Evolutionary conservation across 208 protist genomes (phyloP), one percentile per base, ranked within the genome.

Genomic region (Crithidia fasciculata): DNA sequence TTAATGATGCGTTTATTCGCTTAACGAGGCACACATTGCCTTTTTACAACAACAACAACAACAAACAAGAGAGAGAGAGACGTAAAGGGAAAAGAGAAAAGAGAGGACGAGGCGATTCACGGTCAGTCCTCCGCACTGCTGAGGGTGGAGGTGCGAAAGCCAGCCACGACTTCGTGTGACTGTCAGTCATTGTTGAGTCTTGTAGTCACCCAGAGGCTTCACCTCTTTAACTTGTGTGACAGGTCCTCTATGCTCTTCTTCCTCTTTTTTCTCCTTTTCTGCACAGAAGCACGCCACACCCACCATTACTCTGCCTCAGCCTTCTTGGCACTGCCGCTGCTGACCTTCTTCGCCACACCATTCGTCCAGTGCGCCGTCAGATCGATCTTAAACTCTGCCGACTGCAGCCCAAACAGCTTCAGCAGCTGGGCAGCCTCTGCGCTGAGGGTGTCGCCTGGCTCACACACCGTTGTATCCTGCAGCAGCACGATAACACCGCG

Each of bases 391-490:
- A 97, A 96, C 84, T 93, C 83, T 0, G 90, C 89, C 6, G 80
- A 90, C 73, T 96, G 85, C 53, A 95, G 69, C 12, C 88, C 90
- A 69, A 95, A 96, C 12, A 97, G 80, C 67, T 91, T 91, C n/a
- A 98, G 80, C n/a, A 98, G 72, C 69, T 94, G 91, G 8, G 93
- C 92, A 8, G 94, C 91, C 67, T 98, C 91, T 0, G 93, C 85
- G 60, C 89, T 97, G n/a, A 98, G 88, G 36, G 82, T 87, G 64
- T 98, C 91, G 53, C 92, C 92, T 16, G 84, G 80, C 69, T 92
- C 85, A 74, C 94, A 98, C n/a, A 98, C 91, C 8, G 80, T 90
- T 57, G 86, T 95, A 67, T 98, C 95, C 64, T 93, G 78, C 55
- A 92, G 71, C n/a, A 98, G 87, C 52, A 88, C 81, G 81, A 98